phyloP scores from a whole-genome alignment of 2,329 filamentous ascomycete genomes.

The Penicillium crustosum region DNA sequence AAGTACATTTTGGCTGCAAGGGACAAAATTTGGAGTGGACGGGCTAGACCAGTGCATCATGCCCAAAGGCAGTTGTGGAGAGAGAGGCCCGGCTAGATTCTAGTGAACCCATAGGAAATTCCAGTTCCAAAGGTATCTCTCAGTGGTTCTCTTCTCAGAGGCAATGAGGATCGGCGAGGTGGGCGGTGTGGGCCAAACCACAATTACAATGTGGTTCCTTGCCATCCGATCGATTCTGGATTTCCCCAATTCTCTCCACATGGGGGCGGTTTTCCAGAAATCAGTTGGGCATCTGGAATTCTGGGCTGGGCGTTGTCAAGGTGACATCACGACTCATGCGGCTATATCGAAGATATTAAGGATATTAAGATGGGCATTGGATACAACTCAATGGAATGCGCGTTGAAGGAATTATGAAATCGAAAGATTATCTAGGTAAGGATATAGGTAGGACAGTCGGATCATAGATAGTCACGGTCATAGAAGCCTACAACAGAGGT shows the following conservation, averaged over 20 bases:
- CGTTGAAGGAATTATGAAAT: neutral
- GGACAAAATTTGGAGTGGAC: neutral
- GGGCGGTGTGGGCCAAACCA: conserved; percentile 4
- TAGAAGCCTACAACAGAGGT: too few species aligned
- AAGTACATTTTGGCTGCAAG: neutral
- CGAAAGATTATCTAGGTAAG: too few species aligned
- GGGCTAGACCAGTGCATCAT: neutral
- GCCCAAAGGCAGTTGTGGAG: neutral
- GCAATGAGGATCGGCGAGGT: neutral
- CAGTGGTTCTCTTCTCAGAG: neutral
- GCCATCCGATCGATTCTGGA: conserved; percentile 1
- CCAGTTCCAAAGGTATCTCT: neutral
- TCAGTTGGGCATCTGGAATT: neutral
- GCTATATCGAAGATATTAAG: neutral
- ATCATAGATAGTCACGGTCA: too few species aligned
- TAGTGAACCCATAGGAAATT: neutral
- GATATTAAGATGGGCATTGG: neutral
- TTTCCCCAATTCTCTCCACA: conserved; percentile 4
- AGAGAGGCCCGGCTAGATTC: neutral
- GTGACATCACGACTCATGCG: conserved; percentile 4
- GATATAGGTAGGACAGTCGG: too few species aligned
- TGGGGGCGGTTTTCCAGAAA: neutral
- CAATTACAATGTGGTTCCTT: neutral
- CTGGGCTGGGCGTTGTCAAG: neutral
- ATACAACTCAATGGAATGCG: neutral